These are phyloP conservation scores for Colletotrichum sp. DNA, from an alignment of 2,329 filamentous ascomycete species.

Conservation along the genomic window DNA sequence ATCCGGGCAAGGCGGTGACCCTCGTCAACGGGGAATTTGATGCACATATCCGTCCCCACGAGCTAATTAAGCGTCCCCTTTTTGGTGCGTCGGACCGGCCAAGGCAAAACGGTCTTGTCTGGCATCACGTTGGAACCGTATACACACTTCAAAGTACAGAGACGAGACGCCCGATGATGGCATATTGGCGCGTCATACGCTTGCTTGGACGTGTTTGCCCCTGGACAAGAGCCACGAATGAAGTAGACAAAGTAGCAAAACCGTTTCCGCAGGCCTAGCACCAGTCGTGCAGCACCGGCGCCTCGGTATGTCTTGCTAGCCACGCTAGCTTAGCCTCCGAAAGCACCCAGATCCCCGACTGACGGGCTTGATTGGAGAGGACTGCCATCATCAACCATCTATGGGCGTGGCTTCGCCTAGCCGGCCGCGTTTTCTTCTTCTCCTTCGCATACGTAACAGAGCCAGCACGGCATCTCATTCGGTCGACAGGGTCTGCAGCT, in stretches of 20 bases:
- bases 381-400: background rate
- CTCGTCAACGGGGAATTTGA: conserved; percentile 19
- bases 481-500: background rate
- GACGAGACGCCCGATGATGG: background rate
- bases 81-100: conserved; percentile 8
- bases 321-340: conserved; percentile 5
- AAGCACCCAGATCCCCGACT: background rate
- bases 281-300: conserved; percentile 6
- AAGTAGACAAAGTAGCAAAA: background rate
- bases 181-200: background rate
- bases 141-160: background rate
- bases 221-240: background rate
- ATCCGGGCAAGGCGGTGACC: conserved; percentile 1
- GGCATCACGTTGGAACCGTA: background rate
- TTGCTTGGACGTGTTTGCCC: background rate
- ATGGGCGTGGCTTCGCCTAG: background rate
- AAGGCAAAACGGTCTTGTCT: conserved; percentile 4
- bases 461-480: background rate
- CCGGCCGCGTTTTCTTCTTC: background rate
- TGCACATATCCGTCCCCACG: conserved; percentile 20
- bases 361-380: background rate
- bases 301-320: background rate
- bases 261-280: conserved; percentile 3
- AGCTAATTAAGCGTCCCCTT: conserved; percentile 20
- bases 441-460: background rate